A percentile compares a stretch with the other conserved stretches of the same genome.
phyloP scores from a whole-genome alignment of 352 stramenopile species.

The Ophiocytium majus region DNA sequence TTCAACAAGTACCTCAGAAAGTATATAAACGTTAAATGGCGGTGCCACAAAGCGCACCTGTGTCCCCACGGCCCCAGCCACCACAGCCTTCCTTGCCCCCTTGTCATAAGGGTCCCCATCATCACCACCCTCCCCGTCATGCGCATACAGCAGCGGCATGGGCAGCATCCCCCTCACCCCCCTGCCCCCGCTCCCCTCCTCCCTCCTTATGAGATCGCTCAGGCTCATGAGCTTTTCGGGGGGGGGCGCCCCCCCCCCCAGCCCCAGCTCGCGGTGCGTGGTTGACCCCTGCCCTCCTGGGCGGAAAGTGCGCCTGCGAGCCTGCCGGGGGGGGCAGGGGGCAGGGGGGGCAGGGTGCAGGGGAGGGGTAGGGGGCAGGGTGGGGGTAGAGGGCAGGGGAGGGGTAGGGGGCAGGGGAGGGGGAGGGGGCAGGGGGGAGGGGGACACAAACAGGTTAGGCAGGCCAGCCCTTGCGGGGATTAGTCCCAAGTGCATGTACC shows the following conservation, averaged over 20 bases:
- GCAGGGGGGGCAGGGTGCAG: too few relatives aligned
- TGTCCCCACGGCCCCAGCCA: constrained; percentile 40
- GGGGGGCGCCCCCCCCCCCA: not conserved
- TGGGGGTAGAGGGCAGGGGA: too few relatives aligned
- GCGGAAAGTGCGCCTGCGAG: not conserved
- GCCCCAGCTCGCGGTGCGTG: not conserved
- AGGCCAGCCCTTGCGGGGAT: too few relatives aligned
- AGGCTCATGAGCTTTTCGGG: constrained; percentile 41
- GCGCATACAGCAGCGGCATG: not conserved
- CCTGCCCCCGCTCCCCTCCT: constrained; percentile 14
- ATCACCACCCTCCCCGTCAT: constrained; percentile 27
- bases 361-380: too few relatives aligned
- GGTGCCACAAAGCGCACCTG: not conserved
- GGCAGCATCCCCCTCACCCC: not conserved
- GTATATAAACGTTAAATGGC: not conserved
- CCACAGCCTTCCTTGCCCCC: constrained; percentile 25
- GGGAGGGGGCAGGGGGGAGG: too few relatives aligned
- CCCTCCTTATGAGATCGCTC: constrained; percentile 49
- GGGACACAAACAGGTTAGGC: too few relatives aligned
- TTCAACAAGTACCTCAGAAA: not conserved
- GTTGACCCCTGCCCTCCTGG: not conserved
- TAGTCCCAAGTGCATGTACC: too few relatives aligned
- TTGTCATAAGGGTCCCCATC: constrained; percentile 31
- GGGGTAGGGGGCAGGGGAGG: too few relatives aligned
- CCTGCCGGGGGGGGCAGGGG: too few relatives aligned